Evolutionary conservation across 2,329 filamentous ascomycete genomes (phyloP), one percentile per base, ranked within the genome.

Genomic region (Polytolypa hystricis): DNA sequence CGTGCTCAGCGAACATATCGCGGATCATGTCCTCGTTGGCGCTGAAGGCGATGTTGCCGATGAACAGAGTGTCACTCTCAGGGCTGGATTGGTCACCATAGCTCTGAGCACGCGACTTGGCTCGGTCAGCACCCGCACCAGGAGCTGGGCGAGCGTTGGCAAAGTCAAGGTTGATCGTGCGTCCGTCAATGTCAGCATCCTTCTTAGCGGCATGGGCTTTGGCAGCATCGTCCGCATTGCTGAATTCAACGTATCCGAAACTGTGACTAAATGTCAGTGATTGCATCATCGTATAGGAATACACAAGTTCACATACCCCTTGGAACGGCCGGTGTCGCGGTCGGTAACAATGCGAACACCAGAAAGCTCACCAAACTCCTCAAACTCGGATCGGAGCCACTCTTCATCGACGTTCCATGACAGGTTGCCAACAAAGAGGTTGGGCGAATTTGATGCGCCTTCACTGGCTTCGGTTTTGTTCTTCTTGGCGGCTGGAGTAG

Each of bases 171-270:
- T 85, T 85, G 56, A 91, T 66, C 45, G 68, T 59, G 52, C 84
- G 84, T 43, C 78, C 77, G 50, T 87, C 82, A 34, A 93, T 65
- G 53, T 85, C 78, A 45, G 72, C 61, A 47, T 77, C 81, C 53
- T 84, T 74, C 78, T 83, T 86, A 53, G 73, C 77, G 51, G 79
- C 75, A 48, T 80, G 73, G 38, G 84, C 84, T 57, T 78, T 79
- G 51, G 73, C 72, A 39, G 81, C 82, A 56, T 75, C 71, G 42
- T 74, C 78, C 42, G 71, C 63, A 48, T 70, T 74, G 56, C 70
- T 69, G 63, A 87, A 94, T 69, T 94, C 86, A 52, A 94, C 83
- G 58, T 94, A 95, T 43, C 87, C 87, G 61, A 93, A 94, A 47
- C 74, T 73, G 39, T 16, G 40, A 30, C 12, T 32, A 19, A 34